These are phyloP conservation scores for Pseudoneurospora amorphoporcata DNA, from an alignment of 495 filamentous ascomycete species.

Conservation along the genomic window DNA sequence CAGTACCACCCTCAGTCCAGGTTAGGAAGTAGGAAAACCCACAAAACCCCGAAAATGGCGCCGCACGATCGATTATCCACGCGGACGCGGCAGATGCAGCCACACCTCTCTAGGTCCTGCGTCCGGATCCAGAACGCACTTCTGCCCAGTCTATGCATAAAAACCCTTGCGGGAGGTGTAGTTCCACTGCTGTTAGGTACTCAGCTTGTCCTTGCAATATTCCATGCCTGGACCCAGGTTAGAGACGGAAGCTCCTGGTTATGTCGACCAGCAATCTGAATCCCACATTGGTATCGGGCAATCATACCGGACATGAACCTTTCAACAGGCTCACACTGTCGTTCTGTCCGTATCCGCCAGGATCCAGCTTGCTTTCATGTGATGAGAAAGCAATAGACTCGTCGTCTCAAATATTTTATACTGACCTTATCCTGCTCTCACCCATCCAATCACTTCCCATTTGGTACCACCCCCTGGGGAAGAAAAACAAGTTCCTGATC, in stretches of 20 bases:
- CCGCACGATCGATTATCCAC: background rate
- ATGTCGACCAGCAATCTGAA: constrained; percentile 13
- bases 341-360: background rate
- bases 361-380: constrained; percentile 14
- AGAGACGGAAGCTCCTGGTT: background rate
- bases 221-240: background rate
- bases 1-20: constrained; percentile 3
- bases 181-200: constrained; percentile 2
- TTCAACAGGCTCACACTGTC: background rate
- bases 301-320: background rate
- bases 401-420: constrained; percentile 13
- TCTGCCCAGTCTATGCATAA: constrained; percentile 4
- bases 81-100: background rate
- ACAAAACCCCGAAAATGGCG: constrained; percentile 11
- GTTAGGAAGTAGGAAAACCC: constrained; percentile 14
- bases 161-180: constrained; percentile 8
- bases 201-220: background rate
- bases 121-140: background rate
- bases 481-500: background rate
- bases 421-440: constrained; percentile 9
- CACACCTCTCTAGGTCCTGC: constrained; percentile 4
- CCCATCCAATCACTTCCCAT: constrained; percentile 12
- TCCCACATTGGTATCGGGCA: background rate
- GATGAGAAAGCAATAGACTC: constrained; percentile 21
- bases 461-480: background rate